These are phyloP conservation scores for Coniosporium apollinis DNA, from an alignment of 495 filamentous ascomycete genomes.

Conservation along the genomic window DNA sequence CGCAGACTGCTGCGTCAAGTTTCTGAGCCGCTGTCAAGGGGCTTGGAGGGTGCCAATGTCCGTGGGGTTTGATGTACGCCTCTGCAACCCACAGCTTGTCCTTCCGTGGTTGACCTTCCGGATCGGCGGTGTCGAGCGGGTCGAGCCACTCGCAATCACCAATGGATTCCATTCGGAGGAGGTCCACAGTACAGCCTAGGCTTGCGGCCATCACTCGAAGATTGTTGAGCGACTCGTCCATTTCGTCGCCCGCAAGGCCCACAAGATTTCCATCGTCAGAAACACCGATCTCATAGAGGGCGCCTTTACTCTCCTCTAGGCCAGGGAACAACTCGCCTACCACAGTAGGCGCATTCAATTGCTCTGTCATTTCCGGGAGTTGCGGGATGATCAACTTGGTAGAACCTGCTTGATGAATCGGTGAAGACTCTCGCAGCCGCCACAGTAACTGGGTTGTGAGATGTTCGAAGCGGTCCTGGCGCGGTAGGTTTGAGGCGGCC, in stretches of 20 bases:
- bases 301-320: slow-evolving; percentile 81
- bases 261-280: slow-evolving; percentile 87
- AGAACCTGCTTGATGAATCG: slow-evolving; percentile 65
- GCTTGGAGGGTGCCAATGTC: no score
- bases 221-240: slow-evolving; percentile 75
- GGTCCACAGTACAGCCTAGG: slow-evolving; percentile 73
- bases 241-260: slow-evolving; percentile 75
- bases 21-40: no score
- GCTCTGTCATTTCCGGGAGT: slow-evolving; percentile 44
- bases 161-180: slow-evolving; percentile 69
- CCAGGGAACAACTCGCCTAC: slow-evolving; percentile 55
- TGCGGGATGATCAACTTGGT: slow-evolving; percentile 53
- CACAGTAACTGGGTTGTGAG: slow-evolving; percentile 89
- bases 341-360: slow-evolving; percentile 36
- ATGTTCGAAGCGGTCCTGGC: slow-evolving; percentile 73
- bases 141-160: slow-evolving; percentile 66
- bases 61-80: slow-evolving; percentile 61
- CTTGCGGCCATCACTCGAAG: slow-evolving; percentile 80
- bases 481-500: slow-evolving; percentile 37
- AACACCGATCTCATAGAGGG: slow-evolving; percentile 91
- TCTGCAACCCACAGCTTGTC: slow-evolving; percentile 78
- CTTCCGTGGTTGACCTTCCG: slow-evolving; percentile 16
- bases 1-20: no score
- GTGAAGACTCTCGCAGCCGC: slow-evolving; percentile 88
- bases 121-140: slow-evolving; percentile 10